These are phyloP conservation scores for Camellia oleifera DNA, from an alignment of 179 eudicot genomes.

Conservation along the genomic window DNA sequence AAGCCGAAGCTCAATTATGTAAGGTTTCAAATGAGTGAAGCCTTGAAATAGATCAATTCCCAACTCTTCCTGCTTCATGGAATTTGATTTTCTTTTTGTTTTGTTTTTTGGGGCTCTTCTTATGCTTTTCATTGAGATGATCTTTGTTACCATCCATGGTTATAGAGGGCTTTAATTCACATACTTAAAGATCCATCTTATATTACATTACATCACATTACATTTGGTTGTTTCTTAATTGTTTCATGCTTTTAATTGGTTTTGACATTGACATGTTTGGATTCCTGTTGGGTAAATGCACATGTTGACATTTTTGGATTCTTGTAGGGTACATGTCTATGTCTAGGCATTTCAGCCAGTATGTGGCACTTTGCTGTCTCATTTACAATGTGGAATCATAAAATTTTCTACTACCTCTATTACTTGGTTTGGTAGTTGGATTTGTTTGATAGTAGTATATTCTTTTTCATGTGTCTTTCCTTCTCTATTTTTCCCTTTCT, in stretches of 20 bases:
- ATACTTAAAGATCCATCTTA: background rate
- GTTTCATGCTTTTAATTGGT: background rate
- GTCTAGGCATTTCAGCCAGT: background rate
- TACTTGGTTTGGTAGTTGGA: background rate
- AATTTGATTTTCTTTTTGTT: too few species aligned
- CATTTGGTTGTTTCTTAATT: background rate
- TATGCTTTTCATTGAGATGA: background rate
- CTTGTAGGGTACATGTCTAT: background rate
- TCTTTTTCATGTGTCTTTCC: background rate
- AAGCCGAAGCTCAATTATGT: background rate
- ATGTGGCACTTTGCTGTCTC: background rate
- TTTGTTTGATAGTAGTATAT: background rate
- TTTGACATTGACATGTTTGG: background rate
- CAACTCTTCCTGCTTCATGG: background rate
- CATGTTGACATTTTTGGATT: background rate
- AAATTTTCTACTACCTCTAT: background rate
- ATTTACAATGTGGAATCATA: background rate
- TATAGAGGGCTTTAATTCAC: background rate
- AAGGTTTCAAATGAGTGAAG: background rate
- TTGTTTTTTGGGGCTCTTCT: background rate
- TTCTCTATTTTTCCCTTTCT: background rate
- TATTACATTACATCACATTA: background rate
- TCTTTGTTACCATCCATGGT: background rate
- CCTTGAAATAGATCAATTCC: background rate
- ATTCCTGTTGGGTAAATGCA: background rate